Evolutionary conservation across 2,329 filamentous ascomycete species (phyloP), one percentile per base, ranked within the genome.

Genomic region (Aspergillus sp.): DNA sequence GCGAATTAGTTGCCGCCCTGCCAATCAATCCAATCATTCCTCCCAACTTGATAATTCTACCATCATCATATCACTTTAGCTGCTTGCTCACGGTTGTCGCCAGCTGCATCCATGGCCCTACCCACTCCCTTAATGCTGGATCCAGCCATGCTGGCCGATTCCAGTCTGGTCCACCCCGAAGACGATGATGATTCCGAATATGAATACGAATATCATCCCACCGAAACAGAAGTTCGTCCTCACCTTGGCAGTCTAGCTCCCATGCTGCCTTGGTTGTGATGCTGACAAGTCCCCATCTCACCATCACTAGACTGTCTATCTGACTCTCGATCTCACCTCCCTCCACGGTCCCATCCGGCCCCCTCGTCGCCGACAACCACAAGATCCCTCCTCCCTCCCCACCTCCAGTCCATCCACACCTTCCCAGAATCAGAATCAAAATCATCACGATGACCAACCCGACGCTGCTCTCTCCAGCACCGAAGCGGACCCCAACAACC

Each of bases 141-240:
- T 62, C 70, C 64, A n/a, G 66, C 69, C 54, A 64, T 70, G 53
- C 52, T 67, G 32, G 53, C 57, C 17, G 66, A 67, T 51, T 58
- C 54, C 39, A 53, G 63, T 36, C 62, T 71, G 49, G 66, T 75
- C 39, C 70, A 77, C 15, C 66, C 75, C 38, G 71, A 36, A 15
- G 32, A 77, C 13, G 78, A 80, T n/a, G 77, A 75, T 21, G 77
- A 77, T 38, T 75, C 72, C 8, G 81, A 86, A n/a, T 87, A 83
- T 76, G 85, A 88, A 65, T 88, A 87, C 71, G 85, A 88, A 66
- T 87, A 87, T 64, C 73, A 82, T 66, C 75, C 80, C 6, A 77
- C 76, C 7, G 80, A 83, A 54, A 83, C 80, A 25, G 84, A 84
- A 74, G 83, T 84, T 17, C 47, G 52, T 32, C 2, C 41, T 38